Evolutionary conservation across 768 basidiomycete species (phyloP).

Genomic region (Candolleomyces aberdarensis): DNA sequence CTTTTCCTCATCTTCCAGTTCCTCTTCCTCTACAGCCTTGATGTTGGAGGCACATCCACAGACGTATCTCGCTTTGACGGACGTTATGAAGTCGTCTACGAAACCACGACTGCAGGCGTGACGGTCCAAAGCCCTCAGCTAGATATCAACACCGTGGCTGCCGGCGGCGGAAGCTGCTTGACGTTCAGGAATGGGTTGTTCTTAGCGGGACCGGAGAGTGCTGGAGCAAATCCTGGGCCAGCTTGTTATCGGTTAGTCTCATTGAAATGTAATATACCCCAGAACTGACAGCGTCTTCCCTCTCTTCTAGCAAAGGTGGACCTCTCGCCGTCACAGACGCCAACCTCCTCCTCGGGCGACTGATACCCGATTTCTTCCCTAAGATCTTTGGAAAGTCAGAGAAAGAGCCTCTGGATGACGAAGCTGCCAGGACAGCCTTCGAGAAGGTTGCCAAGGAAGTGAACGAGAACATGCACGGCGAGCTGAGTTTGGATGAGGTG

Average conservation of each 20-base stretch:
- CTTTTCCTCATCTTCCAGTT: not conserved
- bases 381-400: slow-evolving; percentile 93
- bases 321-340: slow-evolving; percentile 92
- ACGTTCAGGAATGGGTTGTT: slow-evolving; percentile 90
- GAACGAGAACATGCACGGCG: slow-evolving; percentile 51
- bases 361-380: slow-evolving; percentile 89
- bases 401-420: slow-evolving; percentile 76
- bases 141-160: slow-evolving; percentile 95
- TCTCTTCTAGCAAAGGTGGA: slow-evolving; percentile 69
- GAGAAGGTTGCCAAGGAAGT: slow-evolving; percentile 67
- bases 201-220: slow-evolving; percentile 87
- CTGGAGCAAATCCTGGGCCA: slow-evolving; percentile 92
- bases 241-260: slow-evolving; percentile 74
- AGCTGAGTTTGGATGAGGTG: slow-evolving; percentile 72
- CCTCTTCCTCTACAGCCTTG: slow-evolving; percentile 46
- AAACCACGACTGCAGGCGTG: slow-evolving; percentile 93
- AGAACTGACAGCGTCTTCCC: too few relatives aligned
- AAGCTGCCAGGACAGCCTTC: slow-evolving; percentile 67
- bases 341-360: slow-evolving; percentile 83
- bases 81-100: slow-evolving; percentile 88
- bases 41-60: slow-evolving; percentile 94
- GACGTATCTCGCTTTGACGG: slow-evolving; percentile 94
- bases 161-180: slow-evolving; percentile 73
- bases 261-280: not conserved
- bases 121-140: slow-evolving; percentile 91